Conservation (phyloP, 2,329 filamentous ascomycete genomes). For the Penicillium sp. region DNA sequence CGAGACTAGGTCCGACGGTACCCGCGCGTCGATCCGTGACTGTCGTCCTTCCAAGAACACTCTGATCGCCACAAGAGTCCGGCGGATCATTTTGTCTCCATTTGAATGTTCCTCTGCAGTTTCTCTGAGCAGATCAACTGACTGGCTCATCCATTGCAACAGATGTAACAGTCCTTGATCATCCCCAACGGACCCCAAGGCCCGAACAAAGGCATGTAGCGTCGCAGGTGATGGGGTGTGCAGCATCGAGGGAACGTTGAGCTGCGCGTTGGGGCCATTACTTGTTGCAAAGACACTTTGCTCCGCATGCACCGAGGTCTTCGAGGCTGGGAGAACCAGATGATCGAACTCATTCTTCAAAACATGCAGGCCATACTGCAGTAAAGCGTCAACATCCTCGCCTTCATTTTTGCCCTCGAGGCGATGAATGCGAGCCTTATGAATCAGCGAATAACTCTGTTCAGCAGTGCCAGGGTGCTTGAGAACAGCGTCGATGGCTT, state of each 20-base stretch:
- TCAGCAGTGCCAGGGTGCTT: slow-evolving; percentile 27
- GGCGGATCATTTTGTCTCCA: slow-evolving; percentile 39
- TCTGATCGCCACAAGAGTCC: slow-evolving; percentile 39
- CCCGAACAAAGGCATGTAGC: slow-evolving; percentile 43
- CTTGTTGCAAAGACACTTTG: slow-evolving; percentile 15
- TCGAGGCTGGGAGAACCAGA: slow-evolving; percentile 32
- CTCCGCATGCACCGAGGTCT: slow-evolving; percentile 23
- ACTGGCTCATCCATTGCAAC: slow-evolving; percentile 43
- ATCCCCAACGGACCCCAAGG: slow-evolving; percentile 41
- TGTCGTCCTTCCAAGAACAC: slow-evolving; percentile 41
- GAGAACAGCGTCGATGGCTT: slow-evolving; percentile 34
- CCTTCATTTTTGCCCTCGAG: slow-evolving; percentile 1
- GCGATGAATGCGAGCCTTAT: slow-evolving; percentile 12
- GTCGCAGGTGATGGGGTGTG: slow-evolving; percentile 38
- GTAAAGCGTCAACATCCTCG: slow-evolving; percentile 29
- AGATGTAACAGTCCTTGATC: slow-evolving; percentile 40
- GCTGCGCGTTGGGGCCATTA: slow-evolving; percentile 10
- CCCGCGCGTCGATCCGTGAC: slow-evolving; percentile 15
- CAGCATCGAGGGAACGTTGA: slow-evolving; percentile 31
- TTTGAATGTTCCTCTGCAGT: slow-evolving; percentile 37
- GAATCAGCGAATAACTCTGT: slow-evolving; percentile 26
- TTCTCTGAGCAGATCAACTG: slow-evolving; percentile 32
- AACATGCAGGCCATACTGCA: slow-evolving; percentile 29
- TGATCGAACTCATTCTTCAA: slow-evolving; percentile 38
- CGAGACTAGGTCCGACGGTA: slow-evolving; percentile 29